These are phyloP conservation scores for Fusarium brevicatenulatum DNA, from an alignment of 2,329 filamentous ascomycete genomes.

Conservation along the genomic window DNA sequence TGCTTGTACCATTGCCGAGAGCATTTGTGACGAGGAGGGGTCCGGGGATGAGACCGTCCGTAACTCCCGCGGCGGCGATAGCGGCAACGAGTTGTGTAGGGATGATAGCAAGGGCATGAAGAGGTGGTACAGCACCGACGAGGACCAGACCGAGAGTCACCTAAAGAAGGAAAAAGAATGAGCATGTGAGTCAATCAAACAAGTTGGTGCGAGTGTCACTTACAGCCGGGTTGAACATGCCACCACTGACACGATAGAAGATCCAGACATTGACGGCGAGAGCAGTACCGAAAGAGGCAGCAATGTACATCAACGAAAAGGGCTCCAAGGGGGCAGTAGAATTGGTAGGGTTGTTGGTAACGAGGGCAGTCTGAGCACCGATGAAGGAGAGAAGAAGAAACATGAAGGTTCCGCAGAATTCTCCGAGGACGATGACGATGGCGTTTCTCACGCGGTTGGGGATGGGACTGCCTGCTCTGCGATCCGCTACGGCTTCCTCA, in stretches of 20 bases:
- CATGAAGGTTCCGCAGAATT: constrained; percentile 65
- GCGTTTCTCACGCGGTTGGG: constrained; percentile 45
- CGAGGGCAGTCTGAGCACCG: constrained; percentile 52
- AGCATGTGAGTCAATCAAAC: background rate
- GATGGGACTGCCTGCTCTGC: constrained; percentile 6
- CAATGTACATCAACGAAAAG: constrained; percentile 59
- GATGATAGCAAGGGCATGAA: constrained; percentile 63
- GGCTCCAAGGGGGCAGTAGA: constrained; percentile 46
- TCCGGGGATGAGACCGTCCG: constrained; percentile 67
- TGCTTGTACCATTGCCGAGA: constrained; percentile 61
- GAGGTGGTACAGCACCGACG: constrained; percentile 63
- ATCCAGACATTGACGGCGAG: constrained; percentile 66
- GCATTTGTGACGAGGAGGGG: constrained; percentile 65
- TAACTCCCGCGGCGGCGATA: constrained; percentile 68
- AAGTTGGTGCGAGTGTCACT: constrained; percentile 35
- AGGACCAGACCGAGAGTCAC: constrained; percentile 70
- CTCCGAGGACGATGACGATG: constrained; percentile 56
- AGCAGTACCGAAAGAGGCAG: constrained; percentile 60
- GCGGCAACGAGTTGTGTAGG: constrained; percentile 67
- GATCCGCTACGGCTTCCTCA: constrained; percentile 16
- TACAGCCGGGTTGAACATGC: constrained; percentile 63
- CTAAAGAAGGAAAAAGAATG: constrained; percentile 37
- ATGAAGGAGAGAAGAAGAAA: constrained; percentile 60
- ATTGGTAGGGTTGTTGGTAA: constrained; percentile 45
- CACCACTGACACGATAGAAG: constrained; percentile 64